A percentile compares a stretch with the other conserved stretches of the same genome.
Evolutionary conservation across 202 grass and related monocot species (phyloP).

Genomic region (Elaeis oleifera): DNA sequence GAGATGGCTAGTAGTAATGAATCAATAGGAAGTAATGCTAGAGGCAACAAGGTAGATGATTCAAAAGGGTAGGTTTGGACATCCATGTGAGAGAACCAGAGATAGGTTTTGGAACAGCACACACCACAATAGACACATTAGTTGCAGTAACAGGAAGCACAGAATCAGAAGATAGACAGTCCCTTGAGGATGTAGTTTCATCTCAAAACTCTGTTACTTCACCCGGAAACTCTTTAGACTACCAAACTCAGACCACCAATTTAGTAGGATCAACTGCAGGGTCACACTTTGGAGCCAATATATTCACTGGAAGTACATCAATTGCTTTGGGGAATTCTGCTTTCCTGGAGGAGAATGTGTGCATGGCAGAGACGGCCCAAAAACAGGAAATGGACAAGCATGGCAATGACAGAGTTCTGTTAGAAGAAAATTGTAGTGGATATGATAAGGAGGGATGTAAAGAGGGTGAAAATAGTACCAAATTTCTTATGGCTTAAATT

Average conservation of each 20-base stretch:
- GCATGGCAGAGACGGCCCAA: too few relatives aligned
- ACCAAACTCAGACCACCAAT: neutral
- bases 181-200: conserved; percentile 22
- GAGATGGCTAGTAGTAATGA: conserved; percentile 19
- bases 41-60: conserved; percentile 21
- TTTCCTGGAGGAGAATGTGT: neutral
- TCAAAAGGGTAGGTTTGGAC: conserved; percentile 19
- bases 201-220: conserved; percentile 3
- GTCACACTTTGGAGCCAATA: conserved; percentile 22
- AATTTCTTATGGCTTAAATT: conserved; percentile 3
- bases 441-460: conserved; percentile 19
- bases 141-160: conserved; percentile 17
- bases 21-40: conserved; percentile 14
- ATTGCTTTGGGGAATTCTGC: conserved; percentile 1
- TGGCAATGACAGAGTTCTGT: conserved; percentile 22
- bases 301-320: conserved; percentile 23
- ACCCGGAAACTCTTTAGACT: conserved; percentile 2
- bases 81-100: conserved; percentile 11
- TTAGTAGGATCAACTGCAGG: conserved; percentile 19
- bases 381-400: conserved; percentile 24
- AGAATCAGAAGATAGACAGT: conserved; percentile 20
- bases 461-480: conserved; percentile 20
- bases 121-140: conserved; percentile 14
- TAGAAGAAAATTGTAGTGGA: conserved; percentile 24
- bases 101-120: conserved; percentile 31